Percentiles rank a stretch among this genome's conserved stretches.
These are phyloP conservation scores for Termitomyces sp. DNA, from an alignment of 768 basidiomycete species.

Conservation along the genomic window DNA sequence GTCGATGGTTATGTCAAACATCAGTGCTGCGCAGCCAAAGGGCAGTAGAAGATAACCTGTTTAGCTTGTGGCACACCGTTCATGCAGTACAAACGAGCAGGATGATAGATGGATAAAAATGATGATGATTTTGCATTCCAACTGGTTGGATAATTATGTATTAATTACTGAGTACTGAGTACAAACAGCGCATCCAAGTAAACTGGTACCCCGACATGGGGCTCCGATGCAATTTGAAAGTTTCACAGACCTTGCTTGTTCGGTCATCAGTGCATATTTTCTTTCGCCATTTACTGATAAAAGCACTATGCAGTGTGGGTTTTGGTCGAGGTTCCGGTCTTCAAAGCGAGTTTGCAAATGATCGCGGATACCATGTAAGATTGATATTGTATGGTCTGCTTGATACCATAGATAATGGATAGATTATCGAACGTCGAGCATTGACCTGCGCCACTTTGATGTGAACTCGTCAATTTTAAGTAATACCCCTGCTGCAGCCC, in stretches of 20 bases:
- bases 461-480: slow-evolving; percentile 74
- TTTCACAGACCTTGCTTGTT: too few species aligned
- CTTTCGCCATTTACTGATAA: background rate
- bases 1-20: too few species aligned
- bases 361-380: background rate
- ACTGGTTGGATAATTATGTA: background rate
- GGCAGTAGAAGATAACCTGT: too few species aligned
- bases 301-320: background rate
- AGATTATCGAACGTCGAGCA: slow-evolving; percentile 36
- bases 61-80: too few species aligned
- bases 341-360: too few species aligned
- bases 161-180: too few species aligned
- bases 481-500: slow-evolving; percentile 75
- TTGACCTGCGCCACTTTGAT: slow-evolving; percentile 62
- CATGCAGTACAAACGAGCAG: background rate
- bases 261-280: background rate
- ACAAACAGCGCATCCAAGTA: too few species aligned
- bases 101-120: background rate
- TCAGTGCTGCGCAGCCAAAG: too few species aligned
- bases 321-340: too few species aligned
- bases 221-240: too few species aligned
- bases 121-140: background rate
- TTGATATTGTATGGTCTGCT: background rate
- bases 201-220: too few species aligned
- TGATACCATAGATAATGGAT: background rate